These are phyloP conservation scores for Polyporus tsugae DNA, from an alignment of 1,284 basidiomycete species.

Conservation along the genomic window DNA sequence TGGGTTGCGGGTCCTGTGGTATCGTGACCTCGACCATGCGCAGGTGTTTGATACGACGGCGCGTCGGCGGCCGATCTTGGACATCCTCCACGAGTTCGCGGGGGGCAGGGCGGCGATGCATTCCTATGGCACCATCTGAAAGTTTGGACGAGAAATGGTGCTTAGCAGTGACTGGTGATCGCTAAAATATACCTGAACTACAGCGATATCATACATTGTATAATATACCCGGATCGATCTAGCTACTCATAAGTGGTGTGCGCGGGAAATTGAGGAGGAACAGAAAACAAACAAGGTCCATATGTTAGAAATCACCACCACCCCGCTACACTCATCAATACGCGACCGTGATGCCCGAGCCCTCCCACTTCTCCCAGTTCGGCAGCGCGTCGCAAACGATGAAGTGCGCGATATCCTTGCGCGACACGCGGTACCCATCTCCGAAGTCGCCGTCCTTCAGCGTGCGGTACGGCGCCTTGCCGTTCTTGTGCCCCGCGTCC, in stretches of 20 bases:
- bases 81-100: constrained; percentile 38
- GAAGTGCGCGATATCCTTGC: constrained; percentile 72
- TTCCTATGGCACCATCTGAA: neutral
- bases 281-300: too few relatives aligned
- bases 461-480: constrained; percentile 46
- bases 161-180: too few relatives aligned
- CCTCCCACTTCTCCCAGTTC: constrained; percentile 61
- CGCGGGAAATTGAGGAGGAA: neutral
- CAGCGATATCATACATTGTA: neutral
- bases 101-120: neutral
- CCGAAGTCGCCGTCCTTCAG: constrained; percentile 46
- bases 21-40: constrained; percentile 61
- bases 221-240: neutral
- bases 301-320: neutral
- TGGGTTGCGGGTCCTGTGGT: constrained; percentile 59
- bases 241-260: too few relatives aligned
- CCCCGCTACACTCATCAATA: constrained; percentile 28
- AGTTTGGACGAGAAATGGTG: neutral
- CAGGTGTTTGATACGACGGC: constrained; percentile 57
- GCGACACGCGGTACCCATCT: constrained; percentile 59
- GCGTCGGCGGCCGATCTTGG: constrained; percentile 48
- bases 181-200: neutral
- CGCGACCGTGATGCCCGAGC: constrained; percentile 53
- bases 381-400: constrained; percentile 57
- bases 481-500: constrained; percentile 45